Conservation (phyloP, 2,329 filamentous ascomycete species). For the Xylariaceae sp. region DNA sequence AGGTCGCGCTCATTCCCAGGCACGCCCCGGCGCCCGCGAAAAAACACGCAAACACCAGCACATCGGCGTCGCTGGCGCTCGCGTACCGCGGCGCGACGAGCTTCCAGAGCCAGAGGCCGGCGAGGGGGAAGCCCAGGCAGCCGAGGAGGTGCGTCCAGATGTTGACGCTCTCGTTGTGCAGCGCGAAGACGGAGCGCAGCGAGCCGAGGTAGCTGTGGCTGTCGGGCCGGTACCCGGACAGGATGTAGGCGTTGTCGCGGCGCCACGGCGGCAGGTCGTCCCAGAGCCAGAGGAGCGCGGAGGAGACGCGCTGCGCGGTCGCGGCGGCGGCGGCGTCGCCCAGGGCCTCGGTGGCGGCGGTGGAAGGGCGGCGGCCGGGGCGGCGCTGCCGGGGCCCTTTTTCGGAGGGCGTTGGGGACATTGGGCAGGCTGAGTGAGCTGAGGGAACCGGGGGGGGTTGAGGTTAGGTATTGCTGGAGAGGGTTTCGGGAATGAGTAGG, state of each 20-base stretch:
- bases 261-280: constrained; percentile 56
- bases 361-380: constrained; percentile 26
- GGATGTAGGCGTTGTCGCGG: constrained; percentile 56
- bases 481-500: background rate
- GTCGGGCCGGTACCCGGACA: constrained; percentile 48
- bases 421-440: background rate
- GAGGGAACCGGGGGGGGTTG: background rate
- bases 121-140: constrained; percentile 51
- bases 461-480: no score
- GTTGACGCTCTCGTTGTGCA: constrained; percentile 61
- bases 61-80: constrained; percentile 56
- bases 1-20: constrained; percentile 78
- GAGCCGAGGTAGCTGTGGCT: constrained; percentile 47
- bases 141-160: constrained; percentile 65
- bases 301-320: constrained; percentile 25
- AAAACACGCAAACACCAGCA: constrained; percentile 73
- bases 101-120: constrained; percentile 49
- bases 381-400: constrained; percentile 16
- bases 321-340: constrained; percentile 18
- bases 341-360: constrained; percentile 14
- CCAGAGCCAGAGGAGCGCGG: constrained; percentile 47
- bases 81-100: constrained; percentile 62
- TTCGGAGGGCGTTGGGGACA: background rate
- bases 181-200: constrained; percentile 35
- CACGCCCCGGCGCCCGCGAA: constrained; percentile 70